These are phyloP conservation scores for Solanum neorickii DNA, from an alignment of 257 asterid species.

Conservation along the genomic window DNA sequence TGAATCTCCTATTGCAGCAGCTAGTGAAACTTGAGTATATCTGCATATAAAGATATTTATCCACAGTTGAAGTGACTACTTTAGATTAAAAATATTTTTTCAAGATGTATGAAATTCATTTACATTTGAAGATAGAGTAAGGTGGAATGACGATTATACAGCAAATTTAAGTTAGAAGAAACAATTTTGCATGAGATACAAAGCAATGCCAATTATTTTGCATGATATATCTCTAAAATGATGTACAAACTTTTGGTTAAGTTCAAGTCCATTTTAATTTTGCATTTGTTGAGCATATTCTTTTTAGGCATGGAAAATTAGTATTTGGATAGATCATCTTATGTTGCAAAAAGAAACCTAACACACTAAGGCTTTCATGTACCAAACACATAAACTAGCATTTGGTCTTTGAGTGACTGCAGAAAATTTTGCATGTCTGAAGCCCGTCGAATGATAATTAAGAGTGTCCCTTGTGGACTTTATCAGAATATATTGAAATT, in stretches of 20 bases:
- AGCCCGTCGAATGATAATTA: neutral
- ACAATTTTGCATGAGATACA: neutral
- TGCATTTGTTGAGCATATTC: neutral
- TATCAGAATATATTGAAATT: neutral
- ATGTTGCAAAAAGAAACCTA: neutral
- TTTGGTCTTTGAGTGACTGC: neutral
- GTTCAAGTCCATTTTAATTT: neutral
- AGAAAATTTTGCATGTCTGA: neutral
- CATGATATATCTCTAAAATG: neutral
- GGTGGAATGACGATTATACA: neutral
- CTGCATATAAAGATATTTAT: neutral
- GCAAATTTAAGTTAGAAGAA: neutral
- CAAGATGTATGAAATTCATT: neutral
- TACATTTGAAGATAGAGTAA: neutral
- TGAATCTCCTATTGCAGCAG: neutral
- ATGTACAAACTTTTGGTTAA: neutral
- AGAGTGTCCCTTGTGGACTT: neutral
- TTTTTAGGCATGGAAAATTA: neutral
- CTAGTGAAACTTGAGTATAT: neutral
- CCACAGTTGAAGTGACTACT: neutral
- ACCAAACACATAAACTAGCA: neutral
- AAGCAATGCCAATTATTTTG: neutral
- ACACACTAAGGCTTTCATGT: neutral
- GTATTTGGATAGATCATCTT: neutral
- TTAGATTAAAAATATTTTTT: neutral